Base-by-base conservation (phyloP, 768 basidiomycete genomes). In the Sistotremastrum niveocremeum region DNA sequence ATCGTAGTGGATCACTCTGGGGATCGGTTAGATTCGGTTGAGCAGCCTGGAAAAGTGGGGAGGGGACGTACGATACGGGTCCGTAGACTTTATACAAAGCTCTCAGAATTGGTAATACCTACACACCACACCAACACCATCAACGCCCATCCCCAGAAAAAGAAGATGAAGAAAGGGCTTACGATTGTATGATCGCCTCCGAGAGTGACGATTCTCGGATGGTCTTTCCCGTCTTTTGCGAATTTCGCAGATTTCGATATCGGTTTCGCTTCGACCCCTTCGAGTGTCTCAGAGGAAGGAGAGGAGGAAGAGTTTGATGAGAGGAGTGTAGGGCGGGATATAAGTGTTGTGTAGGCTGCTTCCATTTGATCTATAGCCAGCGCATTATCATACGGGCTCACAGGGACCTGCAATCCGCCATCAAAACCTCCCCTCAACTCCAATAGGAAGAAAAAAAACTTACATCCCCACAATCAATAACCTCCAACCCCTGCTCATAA, bases 161-260 rank as follows among this genome's bases (percentile, higher is more conserved):
- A n/a, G n/a, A n/a, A n/a, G n/a, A n/a, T n/a, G n/a, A n/a, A n/a
- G n/a, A n/a, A n/a, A n/a, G n/a, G n/a, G n/a, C n/a, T n/a, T n/a
- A n/a, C 87, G 51, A 90, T 84, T 8, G 87, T 87, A 60, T 91
- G 89, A 56, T 91, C 89, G 4, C 89, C 89, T 29, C 90, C 90
- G 67, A 61, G 53, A 2, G 60, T 81, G 49, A 91, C 62, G 40
- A 94, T 79, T 36, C 81, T 71, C 0, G 90, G 89, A 57, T 84
- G 83, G 46, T 73, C 71, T 39, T 63, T 60, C 2, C 77, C 76
- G 54, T 84, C 81, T 45, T 67, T 71, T 1, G 75, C 69, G 39
- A 77, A 55, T n/a, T 52, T 47, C 42, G 39, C 47, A 39, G 46
- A 45, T 29, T 47, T 39, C 37, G 28, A 47, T 9, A 39, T 31